A percentile compares a stretch with the other conserved stretches of the same genome.
These are phyloP conservation scores for Albophoma yamanashiensis DNA, from an alignment of 2,329 filamentous ascomycete genomes.

Conservation along the genomic window DNA sequence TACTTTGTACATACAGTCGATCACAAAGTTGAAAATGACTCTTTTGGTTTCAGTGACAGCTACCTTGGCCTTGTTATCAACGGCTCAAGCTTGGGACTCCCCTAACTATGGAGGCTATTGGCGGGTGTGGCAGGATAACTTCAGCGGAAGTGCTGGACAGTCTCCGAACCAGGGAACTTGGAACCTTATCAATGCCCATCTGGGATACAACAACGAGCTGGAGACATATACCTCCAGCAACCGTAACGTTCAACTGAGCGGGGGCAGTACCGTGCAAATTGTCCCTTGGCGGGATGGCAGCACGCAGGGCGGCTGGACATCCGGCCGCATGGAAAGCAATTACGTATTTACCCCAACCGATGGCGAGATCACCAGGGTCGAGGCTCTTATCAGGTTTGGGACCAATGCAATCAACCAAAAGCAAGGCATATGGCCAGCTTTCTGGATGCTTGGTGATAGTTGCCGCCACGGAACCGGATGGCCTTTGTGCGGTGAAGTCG, in stretches of 20 bases:
- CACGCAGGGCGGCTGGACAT: constrained; percentile 36
- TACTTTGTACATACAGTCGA: background rate
- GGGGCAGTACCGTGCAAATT: constrained; percentile 38
- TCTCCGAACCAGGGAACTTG: constrained; percentile 25
- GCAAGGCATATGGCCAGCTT: constrained; percentile 48
- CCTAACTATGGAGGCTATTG: constrained; percentile 28
- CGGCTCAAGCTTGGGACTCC: constrained; percentile 23
- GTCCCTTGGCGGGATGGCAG: constrained; percentile 30
- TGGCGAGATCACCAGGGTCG: constrained; percentile 34
- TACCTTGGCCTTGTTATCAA: constrained; percentile 17
- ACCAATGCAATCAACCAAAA: constrained; percentile 27
- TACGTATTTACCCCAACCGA: constrained; percentile 32
- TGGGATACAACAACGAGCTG: constrained; percentile 40
- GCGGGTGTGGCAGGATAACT: constrained; percentile 32
- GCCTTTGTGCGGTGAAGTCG: constrained; percentile 45
- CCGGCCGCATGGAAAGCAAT: constrained; percentile 41
- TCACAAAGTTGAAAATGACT: constrained; percentile 10
- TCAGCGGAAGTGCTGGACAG: constrained; percentile 24
- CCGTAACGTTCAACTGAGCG: constrained; percentile 39
- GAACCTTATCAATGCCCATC: constrained; percentile 27
- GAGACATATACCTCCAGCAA: constrained; percentile 36
- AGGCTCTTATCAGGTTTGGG: constrained; percentile 37
- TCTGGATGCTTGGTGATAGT: constrained; percentile 44
- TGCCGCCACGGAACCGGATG: constrained; percentile 36
- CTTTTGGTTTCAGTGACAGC: constrained; percentile 10